These are phyloP conservation scores for Lepidium campestre DNA, from an alignment of 441 rosid genomes.

Conservation along the genomic window DNA sequence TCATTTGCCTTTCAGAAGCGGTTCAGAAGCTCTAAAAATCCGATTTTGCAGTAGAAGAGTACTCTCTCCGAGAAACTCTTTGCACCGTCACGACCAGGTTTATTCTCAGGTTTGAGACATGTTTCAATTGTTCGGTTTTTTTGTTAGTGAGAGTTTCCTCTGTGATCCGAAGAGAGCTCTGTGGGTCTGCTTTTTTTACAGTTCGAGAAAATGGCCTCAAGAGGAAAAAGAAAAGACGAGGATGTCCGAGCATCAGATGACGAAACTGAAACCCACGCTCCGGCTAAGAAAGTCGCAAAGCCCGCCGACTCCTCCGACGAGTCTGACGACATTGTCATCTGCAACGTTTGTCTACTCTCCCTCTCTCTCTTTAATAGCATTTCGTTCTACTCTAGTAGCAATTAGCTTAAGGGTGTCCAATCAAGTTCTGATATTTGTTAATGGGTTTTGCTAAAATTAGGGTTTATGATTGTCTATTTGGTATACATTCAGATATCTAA, in stretches of 20 bases:
- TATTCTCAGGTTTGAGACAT: neutral
- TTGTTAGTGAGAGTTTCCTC: neutral
- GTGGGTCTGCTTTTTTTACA: neutral
- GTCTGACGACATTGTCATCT: conserved; percentile 60
- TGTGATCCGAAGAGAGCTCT: conserved; percentile 15
- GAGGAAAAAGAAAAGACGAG: conserved; percentile 74
- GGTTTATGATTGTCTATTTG: conserved; percentile 12
- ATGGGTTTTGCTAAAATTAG: neutral
- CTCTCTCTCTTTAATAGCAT: neutral
- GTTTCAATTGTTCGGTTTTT: neutral
- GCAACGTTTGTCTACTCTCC: conserved; percentile 44
- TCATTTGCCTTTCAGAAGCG: neutral
- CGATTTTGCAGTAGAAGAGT: neutral
- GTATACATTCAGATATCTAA: conserved; percentile 54
- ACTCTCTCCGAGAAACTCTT: neutral
- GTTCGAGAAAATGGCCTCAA: conserved; percentile 47
- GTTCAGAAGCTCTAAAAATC: neutral
- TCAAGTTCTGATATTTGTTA: neutral
- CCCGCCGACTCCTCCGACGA: conserved; percentile 40
- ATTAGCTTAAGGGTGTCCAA: conserved; percentile 4
- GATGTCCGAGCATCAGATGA: conserved; percentile 46
- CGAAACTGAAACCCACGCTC: conserved; percentile 45
- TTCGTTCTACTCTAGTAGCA: neutral
- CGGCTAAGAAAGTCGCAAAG: conserved; percentile 54
- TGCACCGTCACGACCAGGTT: conserved; percentile 8